Percentiles rank a stretch among this genome's conserved stretches.
phyloP scores from a whole-genome alignment of 1,284 basidiomycete genomes.

The Laetiporus sulphureus region DNA sequence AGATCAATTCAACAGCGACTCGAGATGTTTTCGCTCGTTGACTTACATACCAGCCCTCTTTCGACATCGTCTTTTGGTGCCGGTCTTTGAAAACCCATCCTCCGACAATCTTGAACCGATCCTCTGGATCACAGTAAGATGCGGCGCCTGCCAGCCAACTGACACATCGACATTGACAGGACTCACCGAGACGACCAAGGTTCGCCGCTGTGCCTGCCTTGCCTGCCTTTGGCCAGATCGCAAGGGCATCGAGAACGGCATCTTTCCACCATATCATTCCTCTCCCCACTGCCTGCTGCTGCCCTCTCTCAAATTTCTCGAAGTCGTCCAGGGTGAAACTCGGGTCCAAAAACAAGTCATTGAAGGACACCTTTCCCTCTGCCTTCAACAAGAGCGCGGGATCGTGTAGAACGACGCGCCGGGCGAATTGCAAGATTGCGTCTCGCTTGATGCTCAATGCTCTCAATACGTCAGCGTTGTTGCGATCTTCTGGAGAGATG shows the following conservation, averaged over 20 bases:
- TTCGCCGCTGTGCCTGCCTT: constrained; percentile 9
- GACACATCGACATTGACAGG: not conserved
- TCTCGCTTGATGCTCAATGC: not conserved
- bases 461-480: not conserved
- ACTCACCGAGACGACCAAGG: constrained; percentile 9
- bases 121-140: not conserved
- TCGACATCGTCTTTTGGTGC: constrained; percentile 16
- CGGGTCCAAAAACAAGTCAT: constrained; percentile 23
- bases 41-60: constrained; percentile 28
- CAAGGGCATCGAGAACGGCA: constrained; percentile 21
- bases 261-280: constrained; percentile 25
- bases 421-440: constrained; percentile 10
- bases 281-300: constrained; percentile 5
- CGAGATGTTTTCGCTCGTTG: not conserved
- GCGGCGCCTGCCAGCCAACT: not conserved
- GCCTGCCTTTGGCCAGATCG: constrained; percentile 11
- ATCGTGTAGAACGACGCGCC: constrained; percentile 24
- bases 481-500: constrained; percentile 1
- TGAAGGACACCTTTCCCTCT: constrained; percentile 23
- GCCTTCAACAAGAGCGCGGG: constrained; percentile 21
- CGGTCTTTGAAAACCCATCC: constrained; percentile 25
- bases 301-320: constrained; percentile 7
- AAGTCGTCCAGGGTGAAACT: constrained; percentile 23
- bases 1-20: not conserved
- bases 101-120: constrained; percentile 9